Percentiles rank a stretch among this genome's conserved stretches.
phyloP scores from a whole-genome alignment of 2,329 filamentous ascomycete genomes.

The Penicillium brevicompactum region DNA sequence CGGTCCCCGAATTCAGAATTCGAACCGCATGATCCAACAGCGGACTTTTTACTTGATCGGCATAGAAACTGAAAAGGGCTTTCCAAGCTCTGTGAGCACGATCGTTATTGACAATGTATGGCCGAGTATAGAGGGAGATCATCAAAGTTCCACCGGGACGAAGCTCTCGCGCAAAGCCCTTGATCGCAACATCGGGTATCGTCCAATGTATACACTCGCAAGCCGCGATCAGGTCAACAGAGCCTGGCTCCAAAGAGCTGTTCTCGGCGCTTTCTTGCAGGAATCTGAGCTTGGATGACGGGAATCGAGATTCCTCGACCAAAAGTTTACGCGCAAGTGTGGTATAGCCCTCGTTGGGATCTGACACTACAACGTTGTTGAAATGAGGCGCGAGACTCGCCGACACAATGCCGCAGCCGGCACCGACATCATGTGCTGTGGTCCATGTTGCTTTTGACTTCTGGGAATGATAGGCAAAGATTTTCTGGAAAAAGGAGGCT shows the following conservation, averaged over 20 bases:
- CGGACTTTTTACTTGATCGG: background rate
- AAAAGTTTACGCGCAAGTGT: conserved; percentile 1
- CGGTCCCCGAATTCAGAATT: conserved; percentile 3
- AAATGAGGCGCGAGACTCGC: conserved; percentile 1
- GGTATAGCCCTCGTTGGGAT: conserved; percentile 6
- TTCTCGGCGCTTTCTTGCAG: conserved; percentile 4
- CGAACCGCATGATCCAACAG: conserved; percentile 7
- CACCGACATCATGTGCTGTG: conserved; percentile 4
- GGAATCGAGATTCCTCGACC: background rate
- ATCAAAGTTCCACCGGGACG: background rate
- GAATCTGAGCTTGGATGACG: conserved; percentile 1
- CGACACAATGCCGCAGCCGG: conserved; percentile 6
- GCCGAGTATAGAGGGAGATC: conserved; percentile 8
- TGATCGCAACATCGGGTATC: background rate
- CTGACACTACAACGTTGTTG: conserved; percentile 3
- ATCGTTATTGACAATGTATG: conserved; percentile 3
- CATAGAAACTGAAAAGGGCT: conserved; percentile 2
- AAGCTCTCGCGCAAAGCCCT: conserved; percentile 2
- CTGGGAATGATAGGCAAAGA: conserved; percentile 4
- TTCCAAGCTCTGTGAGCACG: conserved; percentile 3
- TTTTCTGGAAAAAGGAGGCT: conserved; percentile 4
- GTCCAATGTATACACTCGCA: conserved; percentile 11
- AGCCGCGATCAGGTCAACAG: conserved; percentile 2
- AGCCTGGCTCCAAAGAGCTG: background rate
- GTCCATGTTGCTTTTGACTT: background rate